Evolutionary conservation across 2,329 filamentous ascomycete species (phyloP), one percentile per base, ranked within the genome.

Genomic region (Nothopassalora personata): DNA sequence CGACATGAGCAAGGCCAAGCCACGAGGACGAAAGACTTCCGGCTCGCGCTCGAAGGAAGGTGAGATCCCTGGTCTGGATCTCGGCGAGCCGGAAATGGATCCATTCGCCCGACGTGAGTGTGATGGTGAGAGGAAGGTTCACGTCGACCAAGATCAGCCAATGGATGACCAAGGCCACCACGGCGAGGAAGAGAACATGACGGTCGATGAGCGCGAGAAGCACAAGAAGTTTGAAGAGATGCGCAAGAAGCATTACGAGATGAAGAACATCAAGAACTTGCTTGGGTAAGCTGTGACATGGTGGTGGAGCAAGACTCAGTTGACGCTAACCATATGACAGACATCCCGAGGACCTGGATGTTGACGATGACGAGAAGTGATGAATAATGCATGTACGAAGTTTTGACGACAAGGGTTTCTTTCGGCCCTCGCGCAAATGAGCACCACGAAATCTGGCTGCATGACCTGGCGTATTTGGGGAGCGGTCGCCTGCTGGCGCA

Each of bases 161-260:
- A 74, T 74, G 54, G 72, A 74, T 3, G 71, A 71, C 36, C 75
- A 75, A 58, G 79, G 78, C 72, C 81, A 80, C 65, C 81, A 84
- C 75, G 83, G 84, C 72, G 79, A 86, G 68, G 82, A 83, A 56
- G 82, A 85, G 48, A 71, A 75, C 53, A 76, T 79, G 68, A 76
- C 76, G 5, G 73, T 77, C 46, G 91, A 96, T 74, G 92, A 96
- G 73, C 81, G 80, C 62, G 91, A 94, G 79, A 97, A 97, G 80
- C 94, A 99, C 76, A 85, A 83, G 71, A 86, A 89, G 72, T 99
- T 99, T 74, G 92, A 97, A 78, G 82, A 90, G 77, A 82, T 91
- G 80, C 85, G 94, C 71, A 97, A 94, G 86, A 93, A 87, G 79
- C 94, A 99, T 76, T 99, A 99, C 76, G 94, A 99, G 81, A 99